Percentiles rank a stretch among this genome's conserved stretches.
These are phyloP conservation scores for Sporothrix variecibatus DNA, from an alignment of 2,329 filamentous ascomycete genomes.

Conservation along the genomic window DNA sequence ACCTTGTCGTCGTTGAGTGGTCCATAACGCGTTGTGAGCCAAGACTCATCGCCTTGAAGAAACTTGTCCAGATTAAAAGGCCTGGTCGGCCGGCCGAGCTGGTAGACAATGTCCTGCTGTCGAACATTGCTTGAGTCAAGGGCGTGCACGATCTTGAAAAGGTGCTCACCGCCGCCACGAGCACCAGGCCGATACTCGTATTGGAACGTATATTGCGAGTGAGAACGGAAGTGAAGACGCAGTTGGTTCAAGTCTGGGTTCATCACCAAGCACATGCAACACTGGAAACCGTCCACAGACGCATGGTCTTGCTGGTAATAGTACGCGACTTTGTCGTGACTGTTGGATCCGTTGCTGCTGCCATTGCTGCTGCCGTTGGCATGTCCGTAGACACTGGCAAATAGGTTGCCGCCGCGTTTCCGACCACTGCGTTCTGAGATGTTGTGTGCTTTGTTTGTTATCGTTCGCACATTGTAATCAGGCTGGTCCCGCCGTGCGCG, in stretches of 20 bases:
- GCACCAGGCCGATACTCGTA: constrained; percentile 42
- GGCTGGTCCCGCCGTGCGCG: constrained; percentile 51
- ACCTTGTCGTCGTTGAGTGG: constrained; percentile 40
- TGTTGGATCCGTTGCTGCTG: constrained; percentile 31
- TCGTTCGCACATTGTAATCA: constrained; percentile 60
- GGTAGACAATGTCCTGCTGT: constrained; percentile 41
- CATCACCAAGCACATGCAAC: constrained; percentile 52
- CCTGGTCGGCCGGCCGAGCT: constrained; percentile 47
- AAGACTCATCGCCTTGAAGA: constrained; percentile 50
- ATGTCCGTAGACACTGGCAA: constrained; percentile 32
- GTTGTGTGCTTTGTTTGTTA: constrained; percentile 60
- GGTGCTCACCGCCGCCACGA: constrained; percentile 32
- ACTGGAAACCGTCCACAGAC: constrained; percentile 51
- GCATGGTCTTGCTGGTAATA: constrained; percentile 48
- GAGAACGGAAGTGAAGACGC: constrained; percentile 51
- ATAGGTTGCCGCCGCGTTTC: not conserved
- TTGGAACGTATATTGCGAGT: constrained; percentile 48
- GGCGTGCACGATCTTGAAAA: constrained; percentile 44
- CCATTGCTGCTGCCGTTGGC: constrained; percentile 32
- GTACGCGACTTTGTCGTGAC: constrained; percentile 51
- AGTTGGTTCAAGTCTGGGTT: constrained; percentile 53
- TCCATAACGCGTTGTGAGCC: constrained; percentile 47
- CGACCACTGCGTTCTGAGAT: constrained; percentile 45
- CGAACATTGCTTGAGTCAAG: constrained; percentile 29
- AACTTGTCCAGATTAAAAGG: constrained; percentile 50